phyloP scores from a whole-genome alignment of 129 eudicot genomes.

The Cynara cardunculus region DNA sequence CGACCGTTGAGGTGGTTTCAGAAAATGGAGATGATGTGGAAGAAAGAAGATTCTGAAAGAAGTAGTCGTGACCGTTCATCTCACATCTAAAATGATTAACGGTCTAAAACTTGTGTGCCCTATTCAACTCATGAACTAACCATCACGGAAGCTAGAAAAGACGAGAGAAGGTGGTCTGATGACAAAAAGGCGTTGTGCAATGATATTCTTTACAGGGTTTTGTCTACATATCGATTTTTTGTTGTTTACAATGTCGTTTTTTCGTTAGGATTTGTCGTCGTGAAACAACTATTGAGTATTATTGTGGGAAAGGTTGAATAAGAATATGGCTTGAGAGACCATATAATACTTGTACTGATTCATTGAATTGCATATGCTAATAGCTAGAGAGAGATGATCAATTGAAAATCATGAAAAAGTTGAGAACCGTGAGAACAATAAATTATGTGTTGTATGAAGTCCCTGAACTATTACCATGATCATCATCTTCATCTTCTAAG shows the following conservation, averaged over 20 bases:
- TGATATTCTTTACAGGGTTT: neutral
- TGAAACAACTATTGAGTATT: neutral
- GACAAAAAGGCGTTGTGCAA: slow-evolving; percentile 5
- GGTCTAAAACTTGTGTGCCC: neutral
- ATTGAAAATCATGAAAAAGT: too few relatives aligned
- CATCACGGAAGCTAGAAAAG: neutral
- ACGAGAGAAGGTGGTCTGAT: neutral
- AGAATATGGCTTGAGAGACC: neutral
- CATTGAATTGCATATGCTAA: too few relatives aligned
- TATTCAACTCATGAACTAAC: neutral
- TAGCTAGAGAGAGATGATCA: too few relatives aligned
- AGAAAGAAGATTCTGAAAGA: slow-evolving; percentile 49
- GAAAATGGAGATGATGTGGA: slow-evolving; percentile 57
- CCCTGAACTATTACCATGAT: too few relatives aligned
- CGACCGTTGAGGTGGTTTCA: slow-evolving; percentile 65
- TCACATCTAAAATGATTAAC: slow-evolving; percentile 23
- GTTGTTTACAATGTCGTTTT: slow-evolving; percentile 14
- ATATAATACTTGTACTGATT: neutral
- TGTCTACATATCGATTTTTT: slow-evolving; percentile 5
- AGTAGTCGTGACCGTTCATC: slow-evolving; percentile 56
- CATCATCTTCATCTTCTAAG: too few relatives aligned
- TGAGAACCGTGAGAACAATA: neutral
- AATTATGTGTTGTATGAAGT: too few relatives aligned
- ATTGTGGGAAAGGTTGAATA: slow-evolving; percentile 9
- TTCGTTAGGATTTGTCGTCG: slow-evolving; percentile 4